Evolutionary conservation across 2,329 filamentous ascomycete species (phyloP), one percentile per base, ranked within the genome.

Genomic region (Zymoseptoria passerinii): DNA sequence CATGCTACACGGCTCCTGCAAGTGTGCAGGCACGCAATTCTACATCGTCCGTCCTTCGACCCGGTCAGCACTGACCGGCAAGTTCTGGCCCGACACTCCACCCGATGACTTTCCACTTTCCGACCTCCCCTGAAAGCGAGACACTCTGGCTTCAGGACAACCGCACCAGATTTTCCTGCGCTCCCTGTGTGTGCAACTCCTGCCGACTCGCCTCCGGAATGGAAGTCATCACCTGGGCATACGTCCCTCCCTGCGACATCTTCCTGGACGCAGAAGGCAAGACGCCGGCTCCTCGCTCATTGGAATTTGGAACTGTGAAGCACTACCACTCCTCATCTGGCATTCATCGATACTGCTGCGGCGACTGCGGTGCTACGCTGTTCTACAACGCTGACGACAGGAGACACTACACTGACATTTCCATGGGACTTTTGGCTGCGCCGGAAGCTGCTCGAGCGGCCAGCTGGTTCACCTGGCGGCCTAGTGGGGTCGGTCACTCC

Each of bases 191-290:
- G 1, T 89, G 86, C 70, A 76, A 73, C 4, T 81, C 82, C 1
- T 90, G 86, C 68, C 81, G 85, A 5, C 73, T 84, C 3, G 71
- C 74, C 0, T 79, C 81, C 0, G 85, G 85, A 2, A 85, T 83
- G 62, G 83, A 87, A 57, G 79, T 88, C 52, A 81, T 86, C 64
- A 74, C 80, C 0, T 89, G 86, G 86, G 78, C 82, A 0, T 89
- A 88, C 66, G 73, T 88, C 0, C 83, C 84, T 0, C 75, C 77
- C n/a, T 70, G 72, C 1, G 84, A 86, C 64, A 82, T 89, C 55
- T 71, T 75, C 18, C 74, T 66, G 2, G 69, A 70, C 57, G 51
- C 59, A 9, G 63, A 62, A n/a, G 68, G 68, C 28, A 55, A 61
- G 28, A 18, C 55, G 1, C 62, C 66, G 2, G 64, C 68, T 55